Conservation (phyloP, 495 filamentous ascomycete genomes). For the Ascodesmis nigricans region DNA sequence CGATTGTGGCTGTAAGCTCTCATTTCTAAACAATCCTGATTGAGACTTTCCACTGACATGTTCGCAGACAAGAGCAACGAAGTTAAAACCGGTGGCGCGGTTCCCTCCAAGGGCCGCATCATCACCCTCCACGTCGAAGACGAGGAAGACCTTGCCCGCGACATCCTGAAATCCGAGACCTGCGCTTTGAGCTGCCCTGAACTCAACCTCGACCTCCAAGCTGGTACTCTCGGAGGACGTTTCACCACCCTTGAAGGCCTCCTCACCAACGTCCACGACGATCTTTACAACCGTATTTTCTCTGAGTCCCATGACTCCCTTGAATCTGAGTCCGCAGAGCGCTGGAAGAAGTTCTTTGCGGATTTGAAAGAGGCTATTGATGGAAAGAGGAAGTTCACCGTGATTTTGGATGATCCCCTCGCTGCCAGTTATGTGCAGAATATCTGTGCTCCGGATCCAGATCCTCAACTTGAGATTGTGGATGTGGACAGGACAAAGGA, state of each 20-base stretch:
- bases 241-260: constrained; percentile 95
- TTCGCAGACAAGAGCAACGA: constrained; percentile 53
- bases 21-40: constrained; percentile 1
- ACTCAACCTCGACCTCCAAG: constrained; percentile 59
- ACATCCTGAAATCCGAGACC: constrained; percentile 92
- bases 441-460: constrained; percentile 43
- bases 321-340: constrained; percentile 32
- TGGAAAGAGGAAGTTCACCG: constrained; percentile 63
- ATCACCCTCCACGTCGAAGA: constrained; percentile 57
- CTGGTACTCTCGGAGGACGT: constrained; percentile 82
- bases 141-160: constrained; percentile 58
- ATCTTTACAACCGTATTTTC: constrained; percentile 68
- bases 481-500: constrained; percentile 74
- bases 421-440: constrained; percentile 89
- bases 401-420: constrained; percentile 69
- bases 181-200: constrained; percentile 69
- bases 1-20: constrained; percentile 45
- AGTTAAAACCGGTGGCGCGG: constrained; percentile 83
- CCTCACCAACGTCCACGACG: constrained; percentile 77
- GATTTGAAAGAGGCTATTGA: constrained; percentile 54
- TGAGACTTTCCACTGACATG: not conserved
- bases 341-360: constrained; percentile 64
- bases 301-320: constrained; percentile 57
- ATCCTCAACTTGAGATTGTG: constrained; percentile 58
- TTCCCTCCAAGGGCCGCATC: constrained; percentile 67